Base-by-base conservation (phyloP, 768 basidiomycete genomes). In the Lactifluus rugatus region DNA sequence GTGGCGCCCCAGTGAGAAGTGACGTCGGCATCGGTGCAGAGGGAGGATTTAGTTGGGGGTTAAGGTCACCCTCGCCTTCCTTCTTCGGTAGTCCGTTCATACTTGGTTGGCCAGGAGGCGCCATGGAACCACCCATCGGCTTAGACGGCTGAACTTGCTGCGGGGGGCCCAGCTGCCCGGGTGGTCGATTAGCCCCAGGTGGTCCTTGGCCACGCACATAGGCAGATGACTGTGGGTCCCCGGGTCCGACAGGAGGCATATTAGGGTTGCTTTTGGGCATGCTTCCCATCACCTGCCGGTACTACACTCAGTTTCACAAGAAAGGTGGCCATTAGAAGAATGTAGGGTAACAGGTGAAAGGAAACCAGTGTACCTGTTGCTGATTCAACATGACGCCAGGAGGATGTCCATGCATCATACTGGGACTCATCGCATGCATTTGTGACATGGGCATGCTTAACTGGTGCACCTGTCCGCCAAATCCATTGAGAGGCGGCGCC, bases 21-120 rank as follows among this genome's bases (percentile, higher is more conserved):
- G 63, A 52, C n/a, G 53, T 50, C 10, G 60, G 57, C 25, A 60
- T 57, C 14, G 62, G 47, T 16, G 51, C 52, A 4, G 64, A 34
- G 19, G 34, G 28, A 44, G 58, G 52, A 47, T 63, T 55, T 42
- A 49, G 16, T 11, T 57, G 26, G 21, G 44, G 17, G 23, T 47
- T 56, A 13, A 52, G 51, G 11, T 64, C 64, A 10, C 54, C 54
- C n/a, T 55, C 54, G 11, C 52, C 56, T 19, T 57, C 50, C 42
- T 64, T 61, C 52, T 65, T 65, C 19, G 23, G 51, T 32, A 57
- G 61, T 16, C 61, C 62, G 39, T 36, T 46, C 58, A 62, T 65
- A 6, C 54, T 52, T 31, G 59, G 51, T 23, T 66, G 66, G 9
- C 62, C 62, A 37, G 66, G 66, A 21, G 66, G 66, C 1, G 59